These are phyloP conservation scores for Cicer bijugum DNA, from an alignment of 306 rosid species.

Conservation along the genomic window DNA sequence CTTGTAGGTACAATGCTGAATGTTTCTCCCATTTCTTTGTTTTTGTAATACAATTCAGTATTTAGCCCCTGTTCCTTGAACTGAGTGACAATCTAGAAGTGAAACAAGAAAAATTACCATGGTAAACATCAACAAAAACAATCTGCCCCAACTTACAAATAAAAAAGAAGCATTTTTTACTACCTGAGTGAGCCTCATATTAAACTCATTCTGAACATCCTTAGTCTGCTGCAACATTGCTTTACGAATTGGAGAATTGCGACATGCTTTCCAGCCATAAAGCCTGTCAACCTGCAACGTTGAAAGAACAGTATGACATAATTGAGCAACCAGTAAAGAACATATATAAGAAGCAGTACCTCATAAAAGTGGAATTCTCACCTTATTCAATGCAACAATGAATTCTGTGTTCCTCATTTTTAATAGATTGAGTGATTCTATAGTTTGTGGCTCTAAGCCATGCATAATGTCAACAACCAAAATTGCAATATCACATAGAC, in stretches of 20 bases:
- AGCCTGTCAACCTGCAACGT: conserved; percentile 82
- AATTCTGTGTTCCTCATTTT: conserved; percentile 96
- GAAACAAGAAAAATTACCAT: conserved; percentile 43
- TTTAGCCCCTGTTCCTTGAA: conserved; percentile 91
- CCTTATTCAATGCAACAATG: conserved; percentile 93
- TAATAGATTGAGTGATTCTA: conserved; percentile 87
- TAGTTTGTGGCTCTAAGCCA: conserved; percentile 94
- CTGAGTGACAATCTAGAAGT: conserved; percentile 69
- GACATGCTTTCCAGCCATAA: conserved; percentile 83
- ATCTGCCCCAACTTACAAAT: neutral
- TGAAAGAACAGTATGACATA: conserved; percentile 32
- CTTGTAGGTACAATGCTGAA: conserved; percentile 95
- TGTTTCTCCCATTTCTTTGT: conserved; percentile 93
- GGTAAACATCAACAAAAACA: conserved; percentile 32
- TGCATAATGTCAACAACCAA: conserved; percentile 98
- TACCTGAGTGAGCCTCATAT: conserved; percentile 84
- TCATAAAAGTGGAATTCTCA: conserved; percentile 35
- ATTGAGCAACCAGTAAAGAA: conserved; percentile 21
- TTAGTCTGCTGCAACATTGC: conserved; percentile 82
- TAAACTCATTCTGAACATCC: conserved; percentile 86
- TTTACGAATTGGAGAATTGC: conserved; percentile 79
- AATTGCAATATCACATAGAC: conserved; percentile 93
- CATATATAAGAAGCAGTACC: neutral
- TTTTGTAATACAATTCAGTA: conserved; percentile 81
- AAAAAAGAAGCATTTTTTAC: conserved; percentile 19